These are phyloP conservation scores for Rhododendron mucronatum DNA, from an alignment of 148 eudicot genomes.

Conservation along the genomic window DNA sequence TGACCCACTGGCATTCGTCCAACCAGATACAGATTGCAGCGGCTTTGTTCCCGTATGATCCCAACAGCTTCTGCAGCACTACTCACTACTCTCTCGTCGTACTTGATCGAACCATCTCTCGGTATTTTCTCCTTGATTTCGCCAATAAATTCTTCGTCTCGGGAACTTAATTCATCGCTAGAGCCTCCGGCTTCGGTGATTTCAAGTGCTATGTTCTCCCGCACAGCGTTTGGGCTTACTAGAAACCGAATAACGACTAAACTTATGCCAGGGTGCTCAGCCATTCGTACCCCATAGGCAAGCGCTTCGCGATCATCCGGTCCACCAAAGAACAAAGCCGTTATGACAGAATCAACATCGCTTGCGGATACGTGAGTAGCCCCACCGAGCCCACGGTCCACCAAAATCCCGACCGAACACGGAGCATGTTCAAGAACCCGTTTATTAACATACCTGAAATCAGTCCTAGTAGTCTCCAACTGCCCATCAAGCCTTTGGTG, in stretches of 20 bases:
- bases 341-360: conserved; percentile 51
- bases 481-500: conserved; percentile 67
- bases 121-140: conserved; percentile 25
- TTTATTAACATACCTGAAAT: conserved; percentile 44
- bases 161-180: conserved; percentile 10
- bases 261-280: conserved; percentile 74
- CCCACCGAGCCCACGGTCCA: conserved; percentile 87
- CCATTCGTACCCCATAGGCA: conserved; percentile 63
- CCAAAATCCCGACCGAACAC: conserved; percentile 70
- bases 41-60: conserved; percentile 25
- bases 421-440: conserved; percentile 52
- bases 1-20: conserved; percentile 62
- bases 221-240: conserved; percentile 26
- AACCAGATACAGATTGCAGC: conserved; percentile 53
- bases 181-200: conserved; percentile 9
- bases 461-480: conserved; percentile 59
- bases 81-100: conserved; percentile 46
- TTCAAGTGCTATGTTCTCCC: conserved; percentile 31
- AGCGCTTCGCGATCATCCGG: conserved; percentile 76
- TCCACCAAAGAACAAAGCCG: conserved; percentile 62
- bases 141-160: conserved; percentile 35
- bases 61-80: conserved; percentile 25
- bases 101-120: conserved; percentile 33
- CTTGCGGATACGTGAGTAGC: conserved; percentile 65
- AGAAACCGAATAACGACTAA: conserved; percentile 43